Conservation (phyloP, 331 rosid species). For the Quercus tomentella region DNA sequence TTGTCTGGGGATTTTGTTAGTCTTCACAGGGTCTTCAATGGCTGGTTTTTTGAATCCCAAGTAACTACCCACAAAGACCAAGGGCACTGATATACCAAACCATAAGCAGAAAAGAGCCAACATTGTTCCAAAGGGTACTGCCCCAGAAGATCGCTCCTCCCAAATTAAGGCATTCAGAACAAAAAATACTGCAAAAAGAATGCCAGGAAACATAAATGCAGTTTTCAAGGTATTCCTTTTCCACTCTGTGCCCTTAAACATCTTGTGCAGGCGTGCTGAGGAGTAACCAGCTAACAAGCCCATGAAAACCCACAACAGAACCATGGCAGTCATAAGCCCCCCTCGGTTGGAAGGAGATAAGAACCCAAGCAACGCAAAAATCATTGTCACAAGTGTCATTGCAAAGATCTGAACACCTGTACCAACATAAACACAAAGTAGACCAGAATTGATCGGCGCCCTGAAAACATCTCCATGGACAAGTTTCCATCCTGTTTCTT, state of each 20-base stretch:
- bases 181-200: constrained; percentile 81
- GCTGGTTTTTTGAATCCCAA: constrained; percentile 91
- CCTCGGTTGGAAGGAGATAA: constrained; percentile 99
- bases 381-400: constrained; percentile 96
- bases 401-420: constrained; percentile 95
- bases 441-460: constrained; percentile 81
- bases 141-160: constrained; percentile 98
- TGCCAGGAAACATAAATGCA: constrained; percentile 98
- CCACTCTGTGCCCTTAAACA: constrained; percentile 99
- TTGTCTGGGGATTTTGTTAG: constrained; percentile 97
- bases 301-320: constrained; percentile 98
- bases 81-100: constrained; percentile 97
- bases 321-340: constrained; percentile 99
- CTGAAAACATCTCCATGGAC: constrained; percentile 96
- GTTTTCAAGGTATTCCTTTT: constrained; percentile 95
- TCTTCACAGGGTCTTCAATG: constrained; percentile 96
- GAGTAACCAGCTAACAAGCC: constrained; percentile 97
- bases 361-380: constrained; percentile 94
- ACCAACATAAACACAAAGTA: constrained; percentile 93
- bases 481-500: constrained; percentile 99
- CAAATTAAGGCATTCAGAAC: constrained; percentile 93
- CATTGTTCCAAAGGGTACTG: constrained; percentile 99
- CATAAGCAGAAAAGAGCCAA: constrained; percentile 91
- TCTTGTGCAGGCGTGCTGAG: constrained; percentile 94
- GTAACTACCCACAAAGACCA: constrained; percentile 97